phyloP scores from a whole-genome alignment of 1,139 yeast species.

The Geotrichum reessii region DNA sequence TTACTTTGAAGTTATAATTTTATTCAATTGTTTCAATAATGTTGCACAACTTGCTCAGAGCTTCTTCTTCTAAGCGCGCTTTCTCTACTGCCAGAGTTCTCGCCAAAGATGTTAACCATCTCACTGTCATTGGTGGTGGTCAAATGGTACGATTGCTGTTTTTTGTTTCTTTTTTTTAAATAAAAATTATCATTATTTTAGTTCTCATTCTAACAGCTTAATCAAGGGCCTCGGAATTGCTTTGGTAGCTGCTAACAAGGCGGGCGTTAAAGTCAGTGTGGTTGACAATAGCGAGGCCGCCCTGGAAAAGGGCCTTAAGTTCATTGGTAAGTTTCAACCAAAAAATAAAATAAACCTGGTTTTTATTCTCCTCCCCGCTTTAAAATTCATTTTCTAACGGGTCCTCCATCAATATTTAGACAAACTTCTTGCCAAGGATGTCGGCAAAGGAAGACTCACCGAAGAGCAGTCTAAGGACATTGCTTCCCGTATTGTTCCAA shows the following conservation, averaged over 20 bases:
- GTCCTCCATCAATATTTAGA: conserved; percentile 20
- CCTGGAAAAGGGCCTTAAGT: conserved; percentile 33
- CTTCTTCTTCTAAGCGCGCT: conserved; percentile 7
- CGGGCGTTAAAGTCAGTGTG: conserved; percentile 37
- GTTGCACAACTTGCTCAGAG: neutral
- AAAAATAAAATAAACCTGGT: neutral
- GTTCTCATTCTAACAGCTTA: too few relatives aligned
- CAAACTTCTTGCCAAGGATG: conserved; percentile 38
- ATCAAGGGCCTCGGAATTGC: conserved; percentile 45
- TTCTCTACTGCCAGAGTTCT: conserved; percentile 14
- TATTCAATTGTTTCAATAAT: neutral
- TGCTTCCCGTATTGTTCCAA: conserved; percentile 28
- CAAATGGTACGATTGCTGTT: conserved; percentile 35
- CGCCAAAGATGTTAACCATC: conserved; percentile 20
- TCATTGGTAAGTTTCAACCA: conserved; percentile 25
- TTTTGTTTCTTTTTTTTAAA: too few relatives aligned
- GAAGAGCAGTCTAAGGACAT: conserved; percentile 34
- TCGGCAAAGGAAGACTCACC: conserved; percentile 36
- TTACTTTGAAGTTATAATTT: neutral
- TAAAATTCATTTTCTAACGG: neutral
- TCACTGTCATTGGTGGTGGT: conserved; percentile 40
- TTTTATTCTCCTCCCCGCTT: neutral
- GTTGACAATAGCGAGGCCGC: conserved; percentile 37
- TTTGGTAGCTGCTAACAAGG: conserved; percentile 40
- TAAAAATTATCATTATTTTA: conserved; percentile 3